Conservation (phyloP, 1,284 basidiomycete genomes). For the Ustilago trichophora region DNA sequence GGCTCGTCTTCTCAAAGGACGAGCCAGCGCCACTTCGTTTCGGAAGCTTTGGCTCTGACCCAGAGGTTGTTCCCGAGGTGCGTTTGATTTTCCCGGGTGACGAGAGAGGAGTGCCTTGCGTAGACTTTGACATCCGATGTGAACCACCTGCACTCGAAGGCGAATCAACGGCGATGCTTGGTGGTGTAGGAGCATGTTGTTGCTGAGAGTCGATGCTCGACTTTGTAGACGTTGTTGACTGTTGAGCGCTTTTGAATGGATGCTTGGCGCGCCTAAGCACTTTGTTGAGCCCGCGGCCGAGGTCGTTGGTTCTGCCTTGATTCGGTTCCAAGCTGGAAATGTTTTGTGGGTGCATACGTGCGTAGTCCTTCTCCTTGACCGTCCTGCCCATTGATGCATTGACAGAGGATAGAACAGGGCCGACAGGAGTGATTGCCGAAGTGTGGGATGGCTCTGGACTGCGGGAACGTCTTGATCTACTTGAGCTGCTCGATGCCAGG, state of each 20-base stretch:
- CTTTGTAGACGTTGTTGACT: not conserved
- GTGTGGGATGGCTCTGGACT: slow-evolving; percentile 8
- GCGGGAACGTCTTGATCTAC: not conserved
- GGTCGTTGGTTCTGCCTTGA: slow-evolving; percentile 6
- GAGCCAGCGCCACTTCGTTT: slow-evolving; percentile 1
- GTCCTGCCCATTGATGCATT: slow-evolving; percentile 3
- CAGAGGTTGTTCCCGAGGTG: not conserved
- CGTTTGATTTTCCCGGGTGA: slow-evolving; percentile 24
- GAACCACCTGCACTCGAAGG: not conserved
- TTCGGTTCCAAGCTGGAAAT: not conserved
- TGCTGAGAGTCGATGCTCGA: not conserved
- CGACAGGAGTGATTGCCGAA: not conserved
- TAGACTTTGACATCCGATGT: not conserved
- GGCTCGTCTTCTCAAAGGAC: not conserved
- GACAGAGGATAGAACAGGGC: slow-evolving; percentile 18
- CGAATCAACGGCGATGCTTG: slow-evolving; percentile 1
- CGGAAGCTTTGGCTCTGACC: slow-evolving; percentile 4
- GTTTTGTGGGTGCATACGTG: not conserved
- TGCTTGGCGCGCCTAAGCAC: slow-evolving; percentile 26
- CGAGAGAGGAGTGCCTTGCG: not conserved
- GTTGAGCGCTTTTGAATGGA: slow-evolving; percentile 6
- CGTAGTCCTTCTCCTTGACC: not conserved
- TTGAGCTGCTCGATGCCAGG: not conserved
- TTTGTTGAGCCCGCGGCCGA: slow-evolving; percentile 25
- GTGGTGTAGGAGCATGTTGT: not conserved